Evolutionary conservation across 805 yeast species (phyloP), one percentile per base, ranked within the genome.

Genomic region (Saccharomyces eubayanus): DNA sequence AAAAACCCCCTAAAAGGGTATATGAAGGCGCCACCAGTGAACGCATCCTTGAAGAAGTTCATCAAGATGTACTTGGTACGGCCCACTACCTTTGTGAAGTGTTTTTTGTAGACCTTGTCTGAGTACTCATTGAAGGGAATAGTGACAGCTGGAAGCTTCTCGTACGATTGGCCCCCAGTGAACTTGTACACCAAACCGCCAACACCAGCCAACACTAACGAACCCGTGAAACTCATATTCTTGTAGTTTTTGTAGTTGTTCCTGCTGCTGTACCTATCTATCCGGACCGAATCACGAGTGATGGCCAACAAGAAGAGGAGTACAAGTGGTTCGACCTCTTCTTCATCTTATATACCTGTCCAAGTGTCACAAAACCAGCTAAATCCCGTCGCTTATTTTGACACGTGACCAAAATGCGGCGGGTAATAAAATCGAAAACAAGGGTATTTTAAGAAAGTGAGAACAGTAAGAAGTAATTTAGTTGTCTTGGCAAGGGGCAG

Each of bases 151-250:
- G 66, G 64, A 46, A 62, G 57, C 31, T 50, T 52, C 53, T 59
- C 61, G 30, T 51, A 61, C 46, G 47, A 53, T 46, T 67, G 71
- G n/a, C 57, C 52, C 31, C 59, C 53, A 45, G 62, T 68, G 45
- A 56, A 65, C 45, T 66, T 67, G 53, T 62, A 64, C 8, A 57
- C 54, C 10, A 64, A 46, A 10, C 64, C 70, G 14, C 70, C 71
- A 28, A 66, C 48, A 10, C 64, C 70, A 12, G 71, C 59, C 24
- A 67, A 50, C 6, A 60, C 43, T 45, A 67, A 56, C n/a, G 69
- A 59, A 20, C 65, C 66, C n/a, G 61, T 60, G 31, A 68, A 60
- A 59, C 70, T 66, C 72, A 68, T 68, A n/a, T 36, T 16, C 21
- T 36, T 10, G 43, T 2, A 16, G 43, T 36, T 36, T 24, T 36